These are phyloP conservation scores for Aspergillus asperescens DNA, from an alignment of 495 filamentous ascomycete genomes.

Conservation along the genomic window DNA sequence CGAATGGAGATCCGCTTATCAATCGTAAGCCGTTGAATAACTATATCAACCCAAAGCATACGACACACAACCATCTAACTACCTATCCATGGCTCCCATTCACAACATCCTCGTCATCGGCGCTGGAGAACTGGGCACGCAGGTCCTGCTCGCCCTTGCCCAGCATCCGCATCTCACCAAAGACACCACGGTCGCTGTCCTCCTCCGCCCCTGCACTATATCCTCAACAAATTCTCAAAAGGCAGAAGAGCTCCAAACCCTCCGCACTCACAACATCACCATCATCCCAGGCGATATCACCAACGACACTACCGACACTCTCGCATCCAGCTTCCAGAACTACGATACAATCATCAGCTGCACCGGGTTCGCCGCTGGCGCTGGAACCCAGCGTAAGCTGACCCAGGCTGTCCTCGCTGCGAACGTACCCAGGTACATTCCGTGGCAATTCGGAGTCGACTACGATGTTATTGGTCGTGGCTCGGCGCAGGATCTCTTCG, in stretches of 20 bases:
- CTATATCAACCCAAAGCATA: background rate
- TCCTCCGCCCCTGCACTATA: slow-evolving; percentile 46
- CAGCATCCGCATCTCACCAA: slow-evolving; percentile 27
- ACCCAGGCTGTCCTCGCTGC: slow-evolving; percentile 47
- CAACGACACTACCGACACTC: slow-evolving; percentile 26
- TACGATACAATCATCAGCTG: slow-evolving; percentile 52
- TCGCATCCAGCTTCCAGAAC: slow-evolving; percentile 39
- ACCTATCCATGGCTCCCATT: background rate
- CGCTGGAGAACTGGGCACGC: slow-evolving; percentile 54
- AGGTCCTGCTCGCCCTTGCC: slow-evolving; percentile 47
- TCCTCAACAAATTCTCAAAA: slow-evolving; percentile 26
- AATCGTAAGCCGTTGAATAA: background rate
- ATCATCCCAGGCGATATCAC: slow-evolving; percentile 47
- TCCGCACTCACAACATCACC: slow-evolving; percentile 32
- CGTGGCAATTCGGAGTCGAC: slow-evolving; percentile 65
- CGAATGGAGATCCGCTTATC: background rate
- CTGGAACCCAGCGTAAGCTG: slow-evolving; percentile 49
- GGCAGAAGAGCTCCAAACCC: slow-evolving; percentile 20
- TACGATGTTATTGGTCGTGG: slow-evolving; percentile 55
- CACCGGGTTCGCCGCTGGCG: slow-evolving; percentile 48
- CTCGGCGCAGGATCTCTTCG: slow-evolving; percentile 53
- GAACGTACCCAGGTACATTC: slow-evolving; percentile 43
- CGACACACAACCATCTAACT: no score
- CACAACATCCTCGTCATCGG: slow-evolving; percentile 53
- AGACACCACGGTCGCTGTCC: slow-evolving; percentile 39